Percentiles rank a stretch among this genome's conserved stretches.
Conservation (phyloP, 352 stramenopile genomes). For the Pythium rhizo-oryzae region DNA sequence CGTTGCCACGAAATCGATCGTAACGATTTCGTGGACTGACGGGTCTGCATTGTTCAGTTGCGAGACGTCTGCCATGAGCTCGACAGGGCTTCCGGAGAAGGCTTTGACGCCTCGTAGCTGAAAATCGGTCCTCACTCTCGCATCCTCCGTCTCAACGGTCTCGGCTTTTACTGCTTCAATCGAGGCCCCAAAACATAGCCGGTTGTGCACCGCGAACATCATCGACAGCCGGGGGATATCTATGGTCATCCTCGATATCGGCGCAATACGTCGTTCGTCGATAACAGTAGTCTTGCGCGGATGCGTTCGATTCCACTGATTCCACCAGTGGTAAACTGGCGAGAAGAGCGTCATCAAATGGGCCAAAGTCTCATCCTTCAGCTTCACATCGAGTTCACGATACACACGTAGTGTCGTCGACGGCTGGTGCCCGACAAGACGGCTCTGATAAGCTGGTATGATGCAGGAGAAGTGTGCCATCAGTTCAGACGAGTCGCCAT, state of each 20-base stretch:
- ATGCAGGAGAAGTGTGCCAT: conserved; percentile 62
- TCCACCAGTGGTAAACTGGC: conserved; percentile 86
- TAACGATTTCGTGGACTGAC: conserved; percentile 7
- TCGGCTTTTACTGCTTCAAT: conserved; percentile 37
- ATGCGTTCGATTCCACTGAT: conserved; percentile 75
- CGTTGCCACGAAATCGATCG: conserved; percentile 2
- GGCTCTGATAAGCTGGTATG: conserved; percentile 81
- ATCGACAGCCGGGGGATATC: conserved; percentile 50
- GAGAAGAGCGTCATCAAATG: conserved; percentile 80
- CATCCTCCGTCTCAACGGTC: conserved; percentile 2
- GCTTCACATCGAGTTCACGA: conserved; percentile 50
- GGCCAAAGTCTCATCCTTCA: conserved; percentile 79
- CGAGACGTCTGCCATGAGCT: conserved; percentile 9
- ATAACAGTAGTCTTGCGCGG: conserved; percentile 54
- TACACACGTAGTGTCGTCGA: conserved; percentile 51
- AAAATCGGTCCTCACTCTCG: conserved; percentile 19
- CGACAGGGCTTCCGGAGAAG: conserved; percentile 9
- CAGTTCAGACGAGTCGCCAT: conserved; percentile 12
- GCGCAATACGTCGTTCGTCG: conserved; percentile 61
- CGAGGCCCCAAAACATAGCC: conserved; percentile 58
- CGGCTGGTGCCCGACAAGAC: conserved; percentile 74
- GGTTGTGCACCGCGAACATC: conserved; percentile 60
- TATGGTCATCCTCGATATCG: conserved; percentile 64
- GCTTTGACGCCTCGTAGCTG: conserved; percentile 12
- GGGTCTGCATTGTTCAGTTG: neutral